These are phyloP conservation scores for Malus sylvestris DNA, from an alignment of 306 rosid genomes.

Conservation along the genomic window DNA sequence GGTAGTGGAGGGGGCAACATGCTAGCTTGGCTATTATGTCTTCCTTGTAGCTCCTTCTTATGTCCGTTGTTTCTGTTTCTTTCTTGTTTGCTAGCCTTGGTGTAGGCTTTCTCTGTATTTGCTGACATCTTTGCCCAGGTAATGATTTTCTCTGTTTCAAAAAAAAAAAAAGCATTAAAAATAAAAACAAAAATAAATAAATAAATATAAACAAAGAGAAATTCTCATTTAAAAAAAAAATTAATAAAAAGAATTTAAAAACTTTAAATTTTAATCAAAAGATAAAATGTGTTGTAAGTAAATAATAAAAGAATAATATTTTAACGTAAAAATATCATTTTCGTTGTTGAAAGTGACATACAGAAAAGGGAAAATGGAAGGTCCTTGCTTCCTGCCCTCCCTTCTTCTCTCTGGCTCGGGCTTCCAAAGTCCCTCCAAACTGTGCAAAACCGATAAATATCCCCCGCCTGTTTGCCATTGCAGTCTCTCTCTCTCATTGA, in stretches of 20 bases:
- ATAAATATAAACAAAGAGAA: background rate
- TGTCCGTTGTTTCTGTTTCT: too few relatives aligned
- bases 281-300: background rate
- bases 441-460: background rate
- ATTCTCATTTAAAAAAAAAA: too few relatives aligned
- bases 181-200: background rate
- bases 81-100: too few relatives aligned
- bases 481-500: background rate
- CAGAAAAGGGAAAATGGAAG: too few relatives aligned
- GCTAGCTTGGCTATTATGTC: too few relatives aligned
- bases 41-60: too few relatives aligned
- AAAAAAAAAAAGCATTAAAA: background rate
- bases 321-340: fast-evolving
- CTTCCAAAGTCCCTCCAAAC: background rate
- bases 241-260: background rate
- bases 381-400: background rate
- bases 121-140: too few relatives aligned
- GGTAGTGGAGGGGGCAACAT: too few relatives aligned
- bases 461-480: background rate
- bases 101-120: too few relatives aligned
- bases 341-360: too few relatives aligned
- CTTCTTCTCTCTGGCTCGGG: background rate
- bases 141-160: background rate
- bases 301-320: fast-evolving
- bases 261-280: too few relatives aligned